These are phyloP conservation scores for Monsonia emarginata DNA, from an alignment of 441 rosid genomes.

Conservation along the genomic window DNA sequence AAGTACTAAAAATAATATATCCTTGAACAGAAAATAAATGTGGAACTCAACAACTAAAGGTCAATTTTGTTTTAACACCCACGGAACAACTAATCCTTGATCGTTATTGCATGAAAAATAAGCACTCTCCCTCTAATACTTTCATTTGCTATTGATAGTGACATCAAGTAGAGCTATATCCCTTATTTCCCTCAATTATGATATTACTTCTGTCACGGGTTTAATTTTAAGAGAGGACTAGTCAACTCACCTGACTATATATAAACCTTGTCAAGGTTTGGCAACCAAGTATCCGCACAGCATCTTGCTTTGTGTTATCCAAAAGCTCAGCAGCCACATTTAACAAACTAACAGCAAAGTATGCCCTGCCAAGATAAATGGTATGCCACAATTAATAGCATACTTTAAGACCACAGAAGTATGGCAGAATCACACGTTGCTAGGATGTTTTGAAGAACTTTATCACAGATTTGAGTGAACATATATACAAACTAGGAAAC, in stretches of 20 bases:
- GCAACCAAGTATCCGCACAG: conserved; percentile 65
- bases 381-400: not conserved
- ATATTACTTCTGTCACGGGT: not conserved
- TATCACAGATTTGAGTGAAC: not conserved
- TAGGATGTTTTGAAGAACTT: not conserved
- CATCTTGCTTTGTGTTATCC: conserved; percentile 65
- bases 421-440: not conserved
- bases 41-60: not conserved
- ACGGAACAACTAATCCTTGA: not conserved
- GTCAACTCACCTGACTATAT: conserved; percentile 57
- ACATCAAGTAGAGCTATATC: not conserved
- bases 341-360: conserved; percentile 72
- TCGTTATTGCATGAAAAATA: not conserved
- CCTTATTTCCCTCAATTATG: not conserved
- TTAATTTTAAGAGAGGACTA: not conserved
- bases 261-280: conserved; percentile 78
- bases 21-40: not conserved
- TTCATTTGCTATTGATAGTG: not conserved
- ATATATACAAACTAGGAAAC: not conserved
- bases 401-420: not conserved
- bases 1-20: not conserved
- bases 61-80: not conserved
- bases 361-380: conserved; percentile 47
- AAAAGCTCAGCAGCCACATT: conserved; percentile 67
- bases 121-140: not conserved